Evolutionary conservation across 768 basidiomycete genomes (phyloP).

Genomic region (Leccinum rimulosum): DNA sequence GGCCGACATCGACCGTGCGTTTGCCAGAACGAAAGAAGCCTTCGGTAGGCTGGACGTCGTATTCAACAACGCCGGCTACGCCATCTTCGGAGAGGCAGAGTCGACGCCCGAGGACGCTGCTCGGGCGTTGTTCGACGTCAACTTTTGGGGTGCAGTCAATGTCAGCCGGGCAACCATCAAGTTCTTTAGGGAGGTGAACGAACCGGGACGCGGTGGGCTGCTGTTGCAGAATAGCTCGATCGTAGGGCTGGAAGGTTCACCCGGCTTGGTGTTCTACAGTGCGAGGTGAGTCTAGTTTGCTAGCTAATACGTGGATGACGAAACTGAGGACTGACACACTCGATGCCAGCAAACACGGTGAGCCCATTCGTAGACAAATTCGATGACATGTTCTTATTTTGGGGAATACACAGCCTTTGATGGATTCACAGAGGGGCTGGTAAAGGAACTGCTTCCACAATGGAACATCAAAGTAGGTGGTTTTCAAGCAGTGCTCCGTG

Average conservation of each 20-base stretch:
- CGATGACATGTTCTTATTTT: background rate
- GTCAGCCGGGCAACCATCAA: conserved; percentile 27
- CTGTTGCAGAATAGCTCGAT: background rate
- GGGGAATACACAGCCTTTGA: background rate
- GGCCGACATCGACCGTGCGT: conserved; percentile 11
- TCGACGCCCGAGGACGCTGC: conserved; percentile 17
- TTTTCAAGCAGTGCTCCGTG: background rate
- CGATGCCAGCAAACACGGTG: background rate
- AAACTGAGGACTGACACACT: background rate
- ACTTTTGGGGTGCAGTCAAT: conserved; percentile 29
- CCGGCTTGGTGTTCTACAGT: background rate
- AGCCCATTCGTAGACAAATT: background rate
- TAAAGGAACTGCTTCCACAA: background rate
- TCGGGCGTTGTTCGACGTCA: conserved; percentile 24
- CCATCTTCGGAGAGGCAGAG: conserved; percentile 25
- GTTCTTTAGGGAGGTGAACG: conserved; percentile 36
- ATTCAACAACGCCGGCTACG: conserved; percentile 21
- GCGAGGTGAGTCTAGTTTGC: background rate
- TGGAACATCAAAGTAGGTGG: background rate
- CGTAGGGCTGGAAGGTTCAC: background rate
- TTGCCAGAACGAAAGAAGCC: conserved; percentile 4
- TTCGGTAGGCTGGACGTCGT: conserved; percentile 19
- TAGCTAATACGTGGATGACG: background rate
- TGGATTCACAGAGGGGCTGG: background rate
- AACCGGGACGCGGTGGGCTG: conserved; percentile 28